Evolutionary conservation across 2,329 filamentous ascomycete species (phyloP).

Genomic region (Phyllosticta citriasiana): DNA sequence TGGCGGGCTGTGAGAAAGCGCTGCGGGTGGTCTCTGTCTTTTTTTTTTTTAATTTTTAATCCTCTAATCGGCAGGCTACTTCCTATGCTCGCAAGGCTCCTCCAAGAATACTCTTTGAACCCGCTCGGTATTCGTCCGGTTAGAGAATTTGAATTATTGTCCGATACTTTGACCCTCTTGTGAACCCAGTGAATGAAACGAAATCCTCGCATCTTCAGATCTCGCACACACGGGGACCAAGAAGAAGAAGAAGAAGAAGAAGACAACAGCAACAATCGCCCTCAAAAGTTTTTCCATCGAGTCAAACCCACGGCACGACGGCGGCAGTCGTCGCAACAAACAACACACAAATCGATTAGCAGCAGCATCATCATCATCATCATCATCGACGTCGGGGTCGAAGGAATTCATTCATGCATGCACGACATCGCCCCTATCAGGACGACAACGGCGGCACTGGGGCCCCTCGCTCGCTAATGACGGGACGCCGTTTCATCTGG

Average conservation of each 20-base stretch:
- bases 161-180: background rate
- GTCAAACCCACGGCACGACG: too few species aligned
- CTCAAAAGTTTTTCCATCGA: too few species aligned
- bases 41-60: conserved; percentile 3
- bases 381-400: background rate
- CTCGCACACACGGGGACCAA: too few species aligned
- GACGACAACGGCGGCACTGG: background rate
- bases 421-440: background rate
- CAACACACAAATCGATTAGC: background rate
- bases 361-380: background rate
- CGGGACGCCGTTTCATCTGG: background rate
- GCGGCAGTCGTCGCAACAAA: background rate
- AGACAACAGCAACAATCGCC: too few species aligned
- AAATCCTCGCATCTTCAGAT: background rate
- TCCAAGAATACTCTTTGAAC: background rate
- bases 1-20: background rate
- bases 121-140: background rate
- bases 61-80: background rate
- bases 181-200: background rate
- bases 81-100: background rate
- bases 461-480: background rate
- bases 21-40: background rate
- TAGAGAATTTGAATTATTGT: background rate
- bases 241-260: too few species aligned
- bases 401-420: background rate